Percentiles rank a stretch among this genome's conserved stretches.
phyloP scores from a whole-genome alignment of 108 stramenopile species.

The Seminavis robusta region DNA sequence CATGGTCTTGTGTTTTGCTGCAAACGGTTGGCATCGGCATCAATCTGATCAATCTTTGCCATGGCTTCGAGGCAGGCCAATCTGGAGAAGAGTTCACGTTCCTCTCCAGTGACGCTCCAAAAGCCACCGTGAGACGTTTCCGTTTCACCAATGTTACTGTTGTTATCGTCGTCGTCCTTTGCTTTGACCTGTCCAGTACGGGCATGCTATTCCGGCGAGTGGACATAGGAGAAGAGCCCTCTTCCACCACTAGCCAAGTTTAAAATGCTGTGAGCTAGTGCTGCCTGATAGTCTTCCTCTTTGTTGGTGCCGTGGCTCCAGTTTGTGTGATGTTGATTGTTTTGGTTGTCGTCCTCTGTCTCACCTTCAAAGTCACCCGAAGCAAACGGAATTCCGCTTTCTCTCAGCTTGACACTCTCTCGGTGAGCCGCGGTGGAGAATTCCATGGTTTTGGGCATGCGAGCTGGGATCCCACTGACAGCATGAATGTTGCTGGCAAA shows the following conservation, averaged over 20 bases:
- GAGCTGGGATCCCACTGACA: not conserved
- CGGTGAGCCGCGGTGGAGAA: not conserved
- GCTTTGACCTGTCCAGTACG: too few species aligned
- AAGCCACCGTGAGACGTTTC: not conserved
- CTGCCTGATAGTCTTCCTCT: too few species aligned
- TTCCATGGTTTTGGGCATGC: conserved; percentile 3
- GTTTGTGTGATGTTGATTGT: too few species aligned
- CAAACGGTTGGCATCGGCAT: too few species aligned
- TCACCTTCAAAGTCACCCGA: too few species aligned
- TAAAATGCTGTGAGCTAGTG: conserved; percentile 17
- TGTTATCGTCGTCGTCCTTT: too few species aligned
- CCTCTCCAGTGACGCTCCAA: conserved; percentile 13
- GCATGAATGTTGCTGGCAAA: conserved; percentile 20
- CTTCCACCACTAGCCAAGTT: conserved; percentile 10
- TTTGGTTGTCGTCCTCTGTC: too few species aligned
- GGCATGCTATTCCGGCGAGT: not conserved
- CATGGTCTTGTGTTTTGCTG: too few species aligned
- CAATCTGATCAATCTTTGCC: too few species aligned
- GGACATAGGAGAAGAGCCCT: conserved; percentile 16
- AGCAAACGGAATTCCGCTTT: too few species aligned
- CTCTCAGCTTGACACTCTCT: not conserved
- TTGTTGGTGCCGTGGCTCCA: too few species aligned
- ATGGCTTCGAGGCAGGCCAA: conserved; percentile 21
- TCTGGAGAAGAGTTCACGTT: conserved; percentile 13
- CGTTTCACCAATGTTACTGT: not conserved